A percentile compares a stretch with the other conserved stretches of the same genome.
Conservation (phyloP, 805 yeast species). For the Saccharomycopsis fibuligera region DNA sequence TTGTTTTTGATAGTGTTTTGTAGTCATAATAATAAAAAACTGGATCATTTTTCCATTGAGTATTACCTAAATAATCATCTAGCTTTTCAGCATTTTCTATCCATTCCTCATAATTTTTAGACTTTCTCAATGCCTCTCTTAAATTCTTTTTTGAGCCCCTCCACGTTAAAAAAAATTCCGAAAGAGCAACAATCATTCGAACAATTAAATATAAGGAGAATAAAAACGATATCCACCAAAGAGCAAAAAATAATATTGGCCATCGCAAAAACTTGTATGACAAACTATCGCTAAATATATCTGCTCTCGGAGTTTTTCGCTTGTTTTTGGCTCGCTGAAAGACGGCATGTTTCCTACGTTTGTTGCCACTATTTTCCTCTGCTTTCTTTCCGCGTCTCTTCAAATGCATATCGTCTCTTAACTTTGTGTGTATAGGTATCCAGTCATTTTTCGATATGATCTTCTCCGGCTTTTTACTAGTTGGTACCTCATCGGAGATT, state of each 20-base stretch:
- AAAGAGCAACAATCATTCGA: constrained; percentile 54
- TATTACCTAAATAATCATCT: constrained; percentile 53
- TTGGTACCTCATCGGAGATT: not conserved
- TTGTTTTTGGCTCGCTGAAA: constrained; percentile 8
- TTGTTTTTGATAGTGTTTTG: constrained; percentile 46
- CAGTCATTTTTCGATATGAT: constrained; percentile 41
- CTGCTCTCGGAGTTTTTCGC: not conserved
- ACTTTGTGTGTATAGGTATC: constrained; percentile 35
- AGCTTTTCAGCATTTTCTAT: constrained; percentile 46
- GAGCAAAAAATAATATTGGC: constrained; percentile 51
- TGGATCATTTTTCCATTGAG: constrained; percentile 57
- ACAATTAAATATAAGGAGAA: constrained; percentile 44
- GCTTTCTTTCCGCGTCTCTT: constrained; percentile 22
- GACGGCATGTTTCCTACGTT: constrained; percentile 2
- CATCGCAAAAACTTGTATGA: constrained; percentile 51
- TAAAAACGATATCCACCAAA: constrained; percentile 48
- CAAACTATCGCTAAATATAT: constrained; percentile 27
- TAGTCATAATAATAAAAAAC: constrained; percentile 64
- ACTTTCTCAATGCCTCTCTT: constrained; percentile 41
- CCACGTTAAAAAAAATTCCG: constrained; percentile 57
- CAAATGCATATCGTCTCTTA: constrained; percentile 24
- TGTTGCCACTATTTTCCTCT: constrained; percentile 19
- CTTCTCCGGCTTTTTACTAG: constrained; percentile 26
- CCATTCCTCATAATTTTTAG: constrained; percentile 58
- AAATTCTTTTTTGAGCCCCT: constrained; percentile 48